Evolutionary conservation across 2,329 filamentous ascomycete species (phyloP).

Genomic region (Fusarium napiforme): DNA sequence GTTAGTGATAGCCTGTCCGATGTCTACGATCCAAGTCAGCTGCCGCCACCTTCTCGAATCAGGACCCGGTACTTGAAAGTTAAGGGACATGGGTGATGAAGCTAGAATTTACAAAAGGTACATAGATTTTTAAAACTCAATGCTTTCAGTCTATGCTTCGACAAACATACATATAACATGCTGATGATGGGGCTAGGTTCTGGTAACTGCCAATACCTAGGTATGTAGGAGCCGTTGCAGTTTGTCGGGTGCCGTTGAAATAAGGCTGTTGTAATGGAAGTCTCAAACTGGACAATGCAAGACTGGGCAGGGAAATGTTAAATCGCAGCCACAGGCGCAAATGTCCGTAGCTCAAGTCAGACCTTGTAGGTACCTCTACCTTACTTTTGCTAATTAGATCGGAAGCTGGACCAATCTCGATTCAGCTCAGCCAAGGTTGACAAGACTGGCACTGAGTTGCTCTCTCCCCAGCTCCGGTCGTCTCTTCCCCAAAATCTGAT

Average conservation of each 20-base stretch:
- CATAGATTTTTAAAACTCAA: not conserved
- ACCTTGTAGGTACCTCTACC: not conserved
- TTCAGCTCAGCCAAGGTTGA: constrained; percentile 18
- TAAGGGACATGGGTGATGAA: not conserved
- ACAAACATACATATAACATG: not conserved
- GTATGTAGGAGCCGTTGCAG: not conserved
- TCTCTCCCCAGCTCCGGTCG: not conserved
- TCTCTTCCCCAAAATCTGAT: constrained; percentile 2
- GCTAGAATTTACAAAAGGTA: not conserved
- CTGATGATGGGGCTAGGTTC: not conserved
- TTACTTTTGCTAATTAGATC: not conserved
- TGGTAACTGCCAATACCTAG: not conserved
- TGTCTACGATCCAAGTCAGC: constrained; percentile 7
- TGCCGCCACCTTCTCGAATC: constrained; percentile 7
- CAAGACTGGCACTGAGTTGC: not conserved
- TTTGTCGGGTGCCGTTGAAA: constrained; percentile 23
- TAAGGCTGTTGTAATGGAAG: constrained; percentile 15
- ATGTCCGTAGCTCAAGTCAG: not conserved
- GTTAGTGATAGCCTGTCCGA: not conserved
- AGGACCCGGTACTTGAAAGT: not conserved
- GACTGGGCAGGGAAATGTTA: not conserved
- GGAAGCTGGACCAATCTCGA: not conserved
- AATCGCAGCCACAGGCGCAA: not conserved
- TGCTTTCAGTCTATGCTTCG: not conserved
- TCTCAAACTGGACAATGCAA: constrained; percentile 7